phyloP scores from a whole-genome alignment of 2,329 filamentous ascomycete species.

The Calonectria pseudoturangicola region DNA sequence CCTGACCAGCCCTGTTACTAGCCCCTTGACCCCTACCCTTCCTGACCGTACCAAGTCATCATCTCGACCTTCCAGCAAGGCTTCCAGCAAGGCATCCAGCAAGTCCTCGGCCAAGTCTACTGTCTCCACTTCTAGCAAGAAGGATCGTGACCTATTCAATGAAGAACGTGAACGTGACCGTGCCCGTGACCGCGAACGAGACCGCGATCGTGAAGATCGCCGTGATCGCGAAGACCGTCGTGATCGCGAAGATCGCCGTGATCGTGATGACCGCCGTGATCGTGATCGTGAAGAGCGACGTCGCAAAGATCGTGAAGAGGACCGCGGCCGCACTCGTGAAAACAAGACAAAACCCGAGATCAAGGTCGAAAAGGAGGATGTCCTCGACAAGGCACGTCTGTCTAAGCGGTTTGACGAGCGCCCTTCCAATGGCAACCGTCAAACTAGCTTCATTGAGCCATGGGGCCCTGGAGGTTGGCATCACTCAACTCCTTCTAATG shows the following conservation, averaged over 20 bases:
- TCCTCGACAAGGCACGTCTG: no score
- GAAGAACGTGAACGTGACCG: no score
- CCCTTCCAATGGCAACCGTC: slow-evolving; percentile 54
- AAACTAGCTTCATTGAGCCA: slow-evolving; percentile 60
- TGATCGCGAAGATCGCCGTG: slow-evolving; percentile 38
- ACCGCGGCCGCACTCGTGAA: slow-evolving; percentile 50
- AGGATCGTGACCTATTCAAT: slow-evolving; percentile 50
- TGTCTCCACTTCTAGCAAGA: slow-evolving; percentile 51
- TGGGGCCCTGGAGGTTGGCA: slow-evolving; percentile 59
- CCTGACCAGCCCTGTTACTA: slow-evolving; percentile 52
- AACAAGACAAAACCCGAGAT: no score
- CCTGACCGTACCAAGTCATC: slow-evolving; percentile 55
- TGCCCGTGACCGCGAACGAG: no score
- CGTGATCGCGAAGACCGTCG: no score
- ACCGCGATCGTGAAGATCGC: no score
- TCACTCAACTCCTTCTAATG: slow-evolving; percentile 51
- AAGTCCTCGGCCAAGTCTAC: slow-evolving; percentile 44
- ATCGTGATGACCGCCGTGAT: slow-evolving; percentile 44
- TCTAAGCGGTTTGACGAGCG: slow-evolving; percentile 62
- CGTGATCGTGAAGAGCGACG: slow-evolving; percentile 13
- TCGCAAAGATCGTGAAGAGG: slow-evolving; percentile 46
- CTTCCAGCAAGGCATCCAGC: slow-evolving; percentile 56
- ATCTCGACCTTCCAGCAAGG: slow-evolving; percentile 55
- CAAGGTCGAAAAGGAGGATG: no score
- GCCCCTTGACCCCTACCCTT: slow-evolving; percentile 49